A percentile compares a stretch with the other conserved stretches of the same genome.
These are phyloP conservation scores for Backusella mclennaniae DNA, from an alignment of 192 early-diverging fungal species.

Conservation along the genomic window DNA sequence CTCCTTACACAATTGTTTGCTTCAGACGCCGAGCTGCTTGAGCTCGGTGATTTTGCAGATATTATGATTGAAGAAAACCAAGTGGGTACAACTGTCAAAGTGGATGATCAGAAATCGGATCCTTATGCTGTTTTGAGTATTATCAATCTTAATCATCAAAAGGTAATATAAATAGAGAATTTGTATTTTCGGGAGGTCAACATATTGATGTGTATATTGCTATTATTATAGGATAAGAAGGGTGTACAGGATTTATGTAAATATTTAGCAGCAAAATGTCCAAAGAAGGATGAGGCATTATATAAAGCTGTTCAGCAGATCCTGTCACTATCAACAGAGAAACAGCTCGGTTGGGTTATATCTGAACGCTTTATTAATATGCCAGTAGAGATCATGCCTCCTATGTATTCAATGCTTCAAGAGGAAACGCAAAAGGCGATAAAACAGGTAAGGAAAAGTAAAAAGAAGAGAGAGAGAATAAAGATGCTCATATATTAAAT, in stretches of 20 bases:
- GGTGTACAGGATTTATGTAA: slow-evolving; percentile 49
- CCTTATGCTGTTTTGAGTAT: slow-evolving; percentile 87
- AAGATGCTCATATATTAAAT: not conserved
- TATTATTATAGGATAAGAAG: slow-evolving; percentile 38
- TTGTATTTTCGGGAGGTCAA: not conserved
- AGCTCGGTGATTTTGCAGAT: slow-evolving; percentile 77
- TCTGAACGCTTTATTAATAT: slow-evolving; percentile 94
- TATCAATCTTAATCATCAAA: slow-evolving; percentile 67
- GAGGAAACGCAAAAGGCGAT: slow-evolving; percentile 79
- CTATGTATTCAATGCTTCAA: slow-evolving; percentile 87
- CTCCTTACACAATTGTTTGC: slow-evolving; percentile 79
- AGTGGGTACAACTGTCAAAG: slow-evolving; percentile 89
- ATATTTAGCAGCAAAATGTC: slow-evolving; percentile 70
- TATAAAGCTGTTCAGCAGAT: slow-evolving; percentile 36
- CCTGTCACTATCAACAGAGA: slow-evolving; percentile 33
- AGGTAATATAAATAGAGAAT: slow-evolving; percentile 18
- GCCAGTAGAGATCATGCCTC: slow-evolving; percentile 89
- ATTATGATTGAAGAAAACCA: slow-evolving; percentile 71
- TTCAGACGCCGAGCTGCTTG: slow-evolving; percentile 75
- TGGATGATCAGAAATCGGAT: slow-evolving; percentile 75
- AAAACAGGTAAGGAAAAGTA: slow-evolving; percentile 47
- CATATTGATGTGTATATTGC: not conserved
- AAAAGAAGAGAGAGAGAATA: not conserved
- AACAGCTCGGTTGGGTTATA: slow-evolving; percentile 65
- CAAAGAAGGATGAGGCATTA: slow-evolving; percentile 37